Base-by-base conservation (phyloP, 495 filamentous ascomycete species). In the Neurospora discreta region DNA sequence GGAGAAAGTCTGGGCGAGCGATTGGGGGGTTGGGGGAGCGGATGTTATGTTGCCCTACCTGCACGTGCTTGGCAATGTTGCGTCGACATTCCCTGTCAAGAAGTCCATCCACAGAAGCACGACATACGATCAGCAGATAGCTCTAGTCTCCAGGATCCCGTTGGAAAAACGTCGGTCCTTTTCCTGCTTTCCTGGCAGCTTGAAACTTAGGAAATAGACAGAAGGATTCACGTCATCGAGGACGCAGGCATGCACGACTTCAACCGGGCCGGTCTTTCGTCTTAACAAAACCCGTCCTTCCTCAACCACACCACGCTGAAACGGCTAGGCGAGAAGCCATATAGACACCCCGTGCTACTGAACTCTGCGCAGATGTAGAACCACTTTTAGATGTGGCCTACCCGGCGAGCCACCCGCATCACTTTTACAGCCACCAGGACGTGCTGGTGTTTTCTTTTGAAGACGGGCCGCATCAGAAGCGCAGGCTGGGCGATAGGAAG, bases 321-420 rank as follows among this genome's bases (percentile, higher is more conserved):
- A 26, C 76, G 81, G 15, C 82, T 88, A 8, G 85, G 87, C 18
- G 86, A 90, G 36, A 86, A 87, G 78, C 90, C 46, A 69, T 90
- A 15, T 79, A 80, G 44, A 88, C 88, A 3, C 88, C 88, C 0
- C n/a, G 86, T 85, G 8, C 80, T 90, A 20, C 77, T 90, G 42
- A 86, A 77, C 68, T 90, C 89, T 69, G 85, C 88, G 20, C 88
- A 90, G 73, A 79, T 89, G 39, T 87, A 90, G 73, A 90, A 90
- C 75, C 89, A 87, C 74, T 87, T 83, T 74, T 87, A 18, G 76
- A 78, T 10, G 74, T 88, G 0, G 88, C 88, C 76, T 89, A 85
- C 76, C 73, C 86, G 15, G 81, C 87, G 71, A 80, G 88, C 1
- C 88, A 84, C 84, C 77, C 80, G 5, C 82, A 87, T 76, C 89